Percentiles rank a stretch among this genome's conserved stretches.
phyloP scores from a whole-genome alignment of 352 stramenopile species.

The Globisporangium carolinianum region DNA sequence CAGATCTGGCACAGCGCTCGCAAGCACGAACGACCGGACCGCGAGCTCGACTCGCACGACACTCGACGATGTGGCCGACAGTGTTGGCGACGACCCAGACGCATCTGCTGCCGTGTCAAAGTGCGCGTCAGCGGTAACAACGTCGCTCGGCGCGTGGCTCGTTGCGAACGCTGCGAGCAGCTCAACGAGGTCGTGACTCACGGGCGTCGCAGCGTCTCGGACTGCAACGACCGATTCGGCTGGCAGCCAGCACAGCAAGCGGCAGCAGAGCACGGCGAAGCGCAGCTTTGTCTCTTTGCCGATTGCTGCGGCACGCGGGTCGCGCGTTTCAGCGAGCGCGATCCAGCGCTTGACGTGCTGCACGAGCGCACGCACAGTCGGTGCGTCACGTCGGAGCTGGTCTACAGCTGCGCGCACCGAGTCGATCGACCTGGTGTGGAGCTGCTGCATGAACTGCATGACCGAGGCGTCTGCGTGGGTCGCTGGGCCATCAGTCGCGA shows the following conservation, averaged over 20 bases:
- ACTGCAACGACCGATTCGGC: constrained; percentile 29
- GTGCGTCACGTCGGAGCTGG: constrained; percentile 14
- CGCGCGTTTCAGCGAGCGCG: constrained; percentile 22
- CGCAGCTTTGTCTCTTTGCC: constrained; percentile 36
- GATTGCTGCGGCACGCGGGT: constrained; percentile 11
- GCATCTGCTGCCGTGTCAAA: too few relatives aligned
- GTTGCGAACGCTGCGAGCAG: constrained; percentile 6
- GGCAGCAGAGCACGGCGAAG: constrained; percentile 28
- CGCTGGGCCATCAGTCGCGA: constrained; percentile 3
- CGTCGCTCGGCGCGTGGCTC: not conserved
- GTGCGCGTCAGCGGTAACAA: not conserved
- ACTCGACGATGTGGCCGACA: not conserved
- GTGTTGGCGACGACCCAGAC: too few relatives aligned
- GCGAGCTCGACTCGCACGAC: constrained; percentile 13
- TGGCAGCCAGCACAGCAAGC: constrained; percentile 42
- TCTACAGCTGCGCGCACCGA: constrained; percentile 19
- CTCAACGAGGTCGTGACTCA: constrained; percentile 1
- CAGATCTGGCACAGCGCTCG: constrained; percentile 9
- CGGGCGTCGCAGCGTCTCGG: constrained; percentile 1
- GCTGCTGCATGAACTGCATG: constrained; percentile 20
- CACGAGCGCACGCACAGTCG: constrained; percentile 17
- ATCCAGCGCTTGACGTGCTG: constrained; percentile 38
- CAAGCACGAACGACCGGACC: constrained; percentile 11
- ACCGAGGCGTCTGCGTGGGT: constrained; percentile 26
- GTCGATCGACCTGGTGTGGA: constrained; percentile 18